Evolutionary conservation across 1,284 basidiomycete species (phyloP).

Genomic region (Ceratobasidium sp.): DNA sequence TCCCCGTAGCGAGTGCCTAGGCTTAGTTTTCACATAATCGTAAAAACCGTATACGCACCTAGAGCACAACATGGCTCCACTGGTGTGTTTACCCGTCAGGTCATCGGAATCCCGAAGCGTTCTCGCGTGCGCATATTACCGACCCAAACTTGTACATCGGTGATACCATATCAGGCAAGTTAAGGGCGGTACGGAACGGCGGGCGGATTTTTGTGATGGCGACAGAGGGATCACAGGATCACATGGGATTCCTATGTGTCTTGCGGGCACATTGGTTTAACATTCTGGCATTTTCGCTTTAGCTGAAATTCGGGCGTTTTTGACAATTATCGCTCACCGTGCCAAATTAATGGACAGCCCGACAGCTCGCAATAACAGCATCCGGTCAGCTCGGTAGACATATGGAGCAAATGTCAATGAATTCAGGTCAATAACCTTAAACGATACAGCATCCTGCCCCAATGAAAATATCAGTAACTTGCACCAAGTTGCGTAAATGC

Average conservation of each 20-base stretch:
- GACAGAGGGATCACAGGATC: not conserved
- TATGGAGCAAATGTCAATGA: not conserved
- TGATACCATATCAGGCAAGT: conserved; percentile 34
- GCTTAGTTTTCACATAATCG: not conserved
- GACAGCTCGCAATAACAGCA: not conserved
- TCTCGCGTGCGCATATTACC: conserved; percentile 5
- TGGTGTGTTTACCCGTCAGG: too few species aligned
- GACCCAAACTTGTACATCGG: conserved; percentile 22
- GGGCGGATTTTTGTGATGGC: conserved; percentile 5
- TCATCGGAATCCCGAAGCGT: not conserved
- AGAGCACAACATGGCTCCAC: not conserved
- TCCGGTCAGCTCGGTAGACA: not conserved
- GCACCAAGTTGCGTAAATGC: not conserved
- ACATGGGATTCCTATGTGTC: not conserved
- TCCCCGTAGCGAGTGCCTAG: not conserved
- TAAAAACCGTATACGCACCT: not conserved
- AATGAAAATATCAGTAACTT: conserved; percentile 3
- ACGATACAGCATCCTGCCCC: not conserved
- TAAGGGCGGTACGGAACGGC: conserved; percentile 10
- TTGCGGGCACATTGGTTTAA: not conserved
- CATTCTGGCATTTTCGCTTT: conserved; percentile 5
- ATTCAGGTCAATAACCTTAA: not conserved
- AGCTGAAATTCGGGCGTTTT: conserved; percentile 4
- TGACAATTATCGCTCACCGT: not conserved
- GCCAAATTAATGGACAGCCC: not conserved